Conservation (phyloP, 2,329 filamentous ascomycete genomes). For the Penicillium paneum region DNA sequence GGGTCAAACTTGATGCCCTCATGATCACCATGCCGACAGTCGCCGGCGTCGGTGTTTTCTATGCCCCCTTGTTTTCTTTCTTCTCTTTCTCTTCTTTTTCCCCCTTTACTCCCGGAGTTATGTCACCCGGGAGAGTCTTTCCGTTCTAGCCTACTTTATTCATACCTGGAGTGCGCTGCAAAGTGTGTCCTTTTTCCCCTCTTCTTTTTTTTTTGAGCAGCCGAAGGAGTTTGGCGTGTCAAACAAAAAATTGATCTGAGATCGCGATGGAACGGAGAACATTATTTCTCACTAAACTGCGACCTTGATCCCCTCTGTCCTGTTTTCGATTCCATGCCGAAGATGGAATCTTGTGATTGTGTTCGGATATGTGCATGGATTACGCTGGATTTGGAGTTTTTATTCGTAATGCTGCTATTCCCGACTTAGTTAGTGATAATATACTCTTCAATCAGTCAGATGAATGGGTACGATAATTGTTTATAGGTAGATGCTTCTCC, state of each 20-base stretch:
- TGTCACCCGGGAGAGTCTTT: background rate
- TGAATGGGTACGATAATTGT: too few species aligned
- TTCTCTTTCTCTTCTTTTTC: background rate
- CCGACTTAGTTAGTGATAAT: conserved; percentile 24
- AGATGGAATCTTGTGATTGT: conserved; percentile 8
- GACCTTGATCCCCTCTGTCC: background rate
- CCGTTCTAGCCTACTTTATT: conserved; percentile 7
- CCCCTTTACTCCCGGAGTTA: background rate
- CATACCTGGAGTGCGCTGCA: conserved; percentile 2
- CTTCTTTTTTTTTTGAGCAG: conserved; percentile 3
- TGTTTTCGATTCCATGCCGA: background rate
- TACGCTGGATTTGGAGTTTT: conserved; percentile 19
- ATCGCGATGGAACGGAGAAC: background rate
- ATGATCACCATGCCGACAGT: conserved; percentile 19
- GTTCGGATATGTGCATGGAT: conserved; percentile 23
- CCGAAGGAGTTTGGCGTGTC: conserved; percentile 19
- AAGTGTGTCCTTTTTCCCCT: conserved; percentile 8
- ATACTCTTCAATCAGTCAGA: conserved; percentile 11
- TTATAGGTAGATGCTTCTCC: too few species aligned
- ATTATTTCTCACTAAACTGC: background rate
- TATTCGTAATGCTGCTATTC: conserved; percentile 13
- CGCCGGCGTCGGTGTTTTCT: conserved; percentile 16
- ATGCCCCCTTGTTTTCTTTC: conserved; percentile 4
- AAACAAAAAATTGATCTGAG: conserved; percentile 19
- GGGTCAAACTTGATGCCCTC: conserved; percentile 15